phyloP scores from a whole-genome alignment of 2,329 filamentous ascomycete genomes.

The Curvularia lunata region DNA sequence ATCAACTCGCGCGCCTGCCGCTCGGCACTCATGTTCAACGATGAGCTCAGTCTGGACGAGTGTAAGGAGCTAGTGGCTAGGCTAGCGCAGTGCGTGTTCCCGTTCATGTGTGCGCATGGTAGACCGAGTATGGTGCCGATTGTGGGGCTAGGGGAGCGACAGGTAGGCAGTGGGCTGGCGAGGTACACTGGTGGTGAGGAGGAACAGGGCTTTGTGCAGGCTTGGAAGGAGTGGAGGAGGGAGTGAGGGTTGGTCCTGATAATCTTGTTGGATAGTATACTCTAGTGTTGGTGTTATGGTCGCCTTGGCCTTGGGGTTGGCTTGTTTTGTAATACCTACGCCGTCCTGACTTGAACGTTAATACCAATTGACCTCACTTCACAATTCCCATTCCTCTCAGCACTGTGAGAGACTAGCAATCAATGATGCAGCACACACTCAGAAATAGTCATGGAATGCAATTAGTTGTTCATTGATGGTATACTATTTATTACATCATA shows the following conservation, averaged over 20 bases:
- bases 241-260: background rate
- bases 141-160: slow-evolving; percentile 32
- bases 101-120: slow-evolving; percentile 85
- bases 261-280: background rate
- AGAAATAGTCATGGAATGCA: too few species aligned
- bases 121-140: slow-evolving; percentile 59
- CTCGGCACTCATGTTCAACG: slow-evolving; percentile 88
- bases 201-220: slow-evolving; percentile 1
- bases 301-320: background rate
- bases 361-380: background rate
- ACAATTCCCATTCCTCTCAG: background rate
- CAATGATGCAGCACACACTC: too few species aligned
- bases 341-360: background rate
- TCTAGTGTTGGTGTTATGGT: background rate
- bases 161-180: background rate
- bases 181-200: background rate
- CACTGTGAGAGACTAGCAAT: background rate
- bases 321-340: background rate
- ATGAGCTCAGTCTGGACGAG: slow-evolving; percentile 63
- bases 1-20: slow-evolving; percentile 78
- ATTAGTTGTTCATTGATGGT: slow-evolving; percentile 29
- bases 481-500: slow-evolving; percentile 39
- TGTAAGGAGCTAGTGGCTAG: slow-evolving; percentile 64
- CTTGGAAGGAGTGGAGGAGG: slow-evolving; percentile 10
- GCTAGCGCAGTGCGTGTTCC: slow-evolving; percentile 70